Base-by-base conservation (phyloP, 108 stramenopile genomes). In the Cyclostephanos tholiformis region DNA sequence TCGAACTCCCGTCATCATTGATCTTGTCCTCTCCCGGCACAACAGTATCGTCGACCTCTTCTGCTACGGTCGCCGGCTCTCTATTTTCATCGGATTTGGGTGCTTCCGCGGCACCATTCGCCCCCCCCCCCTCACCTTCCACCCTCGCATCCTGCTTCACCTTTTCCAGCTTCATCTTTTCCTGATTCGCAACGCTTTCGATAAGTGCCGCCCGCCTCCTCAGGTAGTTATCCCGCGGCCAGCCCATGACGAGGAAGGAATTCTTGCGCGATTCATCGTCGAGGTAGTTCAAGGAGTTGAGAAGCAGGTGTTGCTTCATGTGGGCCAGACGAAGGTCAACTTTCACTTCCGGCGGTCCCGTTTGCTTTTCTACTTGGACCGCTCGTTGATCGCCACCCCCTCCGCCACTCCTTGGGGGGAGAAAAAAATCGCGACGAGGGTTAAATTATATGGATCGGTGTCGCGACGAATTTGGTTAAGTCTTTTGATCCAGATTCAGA, bases 201-300 rank as follows among this genome's bases (percentile, higher is more conserved):
- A 36, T 26, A 30, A 61, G 25, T n/a, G 43, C 63, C 26, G 51
- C 57, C 61, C 43, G 59, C 20, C 72, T 48, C 17, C 30, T 32
- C 17, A 63, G 12, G 46, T 72, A 72, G 9, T 57, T 41, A 2
- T 35, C 52, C n/a, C 59, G 51, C 50, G 62, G 62, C 72, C 72
- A 72, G 12, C 72, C 72, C 29, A 72, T 43, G 62, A 59, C 72
- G 12, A 23, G 10, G 39, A 72, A 72, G 29, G 72, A 62, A 63
- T 53, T 64, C 50, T 61, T 35, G n/a, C 72, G 72, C 19, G 62
- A 51, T 10, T 52, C 23, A 41, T 72, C 57, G 35, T 72, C 72
- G 0, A 72, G 35, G 17, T 48, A 50, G 25, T 66, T 66, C 48
- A 66, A 66, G 30, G 29, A 51, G 16, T 50, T 2, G 16, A 66